Conservation (phyloP, 2,329 filamentous ascomycete genomes). For the Zasmidium cellare region DNA sequence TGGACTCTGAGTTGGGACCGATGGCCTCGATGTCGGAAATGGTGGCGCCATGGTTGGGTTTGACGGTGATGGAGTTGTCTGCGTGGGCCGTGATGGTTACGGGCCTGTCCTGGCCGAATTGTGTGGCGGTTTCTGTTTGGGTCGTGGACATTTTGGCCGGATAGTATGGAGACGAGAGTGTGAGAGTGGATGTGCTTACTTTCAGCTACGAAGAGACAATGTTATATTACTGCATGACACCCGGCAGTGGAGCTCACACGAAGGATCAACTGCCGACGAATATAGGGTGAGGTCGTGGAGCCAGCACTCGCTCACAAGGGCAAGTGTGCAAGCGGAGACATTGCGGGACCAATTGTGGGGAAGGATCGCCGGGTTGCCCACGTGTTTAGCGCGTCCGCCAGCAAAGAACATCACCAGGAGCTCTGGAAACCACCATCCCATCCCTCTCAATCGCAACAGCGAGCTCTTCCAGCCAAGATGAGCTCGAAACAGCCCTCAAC, state of each 20-base stretch:
- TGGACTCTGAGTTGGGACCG: slow-evolving; percentile 35
- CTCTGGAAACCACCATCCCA: not conserved
- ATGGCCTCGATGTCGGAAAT: slow-evolving; percentile 42
- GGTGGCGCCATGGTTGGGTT: slow-evolving; percentile 42
- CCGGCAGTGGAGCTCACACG: not conserved
- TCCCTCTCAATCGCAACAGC: not conserved
- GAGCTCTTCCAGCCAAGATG: slow-evolving; percentile 13
- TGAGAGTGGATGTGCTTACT: not conserved
- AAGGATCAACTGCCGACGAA: not conserved
- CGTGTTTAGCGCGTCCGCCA: not conserved
- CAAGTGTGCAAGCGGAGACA: not conserved
- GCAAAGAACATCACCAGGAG: not conserved
- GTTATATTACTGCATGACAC: not conserved
- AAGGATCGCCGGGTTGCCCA: not conserved
- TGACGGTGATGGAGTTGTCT: slow-evolving; percentile 21
- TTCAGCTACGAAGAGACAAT: not conserved
- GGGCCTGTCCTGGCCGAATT: slow-evolving; percentile 27
- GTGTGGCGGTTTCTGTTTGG: slow-evolving; percentile 22
- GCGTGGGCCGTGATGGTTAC: slow-evolving; percentile 28
- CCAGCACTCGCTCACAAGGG: not conserved
- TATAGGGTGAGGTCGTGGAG: not conserved
- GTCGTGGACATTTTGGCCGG: slow-evolving; percentile 15
- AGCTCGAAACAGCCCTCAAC: slow-evolving; percentile 13
- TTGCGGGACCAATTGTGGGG: not conserved
- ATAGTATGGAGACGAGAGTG: not conserved